These are phyloP conservation scores for Tulasnella calospora DNA, from an alignment of 768 basidiomycete genomes.

Conservation along the genomic window DNA sequence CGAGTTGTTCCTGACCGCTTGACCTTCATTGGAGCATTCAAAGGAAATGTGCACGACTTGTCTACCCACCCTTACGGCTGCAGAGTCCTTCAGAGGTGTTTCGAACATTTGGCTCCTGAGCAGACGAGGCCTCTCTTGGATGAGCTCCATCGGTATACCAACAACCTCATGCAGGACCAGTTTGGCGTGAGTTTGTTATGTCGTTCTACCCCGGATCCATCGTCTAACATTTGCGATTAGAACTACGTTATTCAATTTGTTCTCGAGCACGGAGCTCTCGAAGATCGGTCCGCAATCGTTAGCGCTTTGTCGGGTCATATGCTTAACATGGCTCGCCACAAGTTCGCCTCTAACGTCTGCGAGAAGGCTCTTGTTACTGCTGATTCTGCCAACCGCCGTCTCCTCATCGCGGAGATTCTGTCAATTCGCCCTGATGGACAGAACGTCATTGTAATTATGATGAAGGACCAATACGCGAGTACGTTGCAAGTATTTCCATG, in stretches of 20 bases:
- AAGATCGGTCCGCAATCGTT: conserved; percentile 65
- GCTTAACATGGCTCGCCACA: conserved; percentile 74
- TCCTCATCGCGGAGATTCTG: conserved; percentile 79
- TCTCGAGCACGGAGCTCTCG: conserved; percentile 67
- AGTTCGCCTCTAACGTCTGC: conserved; percentile 93
- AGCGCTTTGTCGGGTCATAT: conserved; percentile 70
- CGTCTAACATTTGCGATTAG: conserved; percentile 39
- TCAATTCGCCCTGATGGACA: conserved; percentile 57
- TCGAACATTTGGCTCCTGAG: conserved; percentile 72
- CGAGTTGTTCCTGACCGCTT: conserved; percentile 71
- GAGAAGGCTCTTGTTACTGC: conserved; percentile 80
- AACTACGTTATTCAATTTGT: conserved; percentile 96
- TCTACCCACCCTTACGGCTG: conserved; percentile 90
- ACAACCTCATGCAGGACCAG: conserved; percentile 79
- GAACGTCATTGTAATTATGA: conserved; percentile 61
- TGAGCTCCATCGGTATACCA: conserved; percentile 68
- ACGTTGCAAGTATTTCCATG: conserved; percentile 37
- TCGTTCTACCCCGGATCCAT: conserved; percentile 11
- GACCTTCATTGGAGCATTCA: conserved; percentile 67
- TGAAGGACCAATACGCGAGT: conserved; percentile 90
- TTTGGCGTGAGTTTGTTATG: conserved; percentile 65
- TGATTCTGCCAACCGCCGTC: conserved; percentile 56
- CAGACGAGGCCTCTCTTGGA: conserved; percentile 69
- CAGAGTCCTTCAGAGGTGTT: conserved; percentile 87
- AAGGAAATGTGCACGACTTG: conserved; percentile 71